These are phyloP conservation scores for Malassezia sp. DNA, from an alignment of 1,284 basidiomycete genomes.

Conservation along the genomic window DNA sequence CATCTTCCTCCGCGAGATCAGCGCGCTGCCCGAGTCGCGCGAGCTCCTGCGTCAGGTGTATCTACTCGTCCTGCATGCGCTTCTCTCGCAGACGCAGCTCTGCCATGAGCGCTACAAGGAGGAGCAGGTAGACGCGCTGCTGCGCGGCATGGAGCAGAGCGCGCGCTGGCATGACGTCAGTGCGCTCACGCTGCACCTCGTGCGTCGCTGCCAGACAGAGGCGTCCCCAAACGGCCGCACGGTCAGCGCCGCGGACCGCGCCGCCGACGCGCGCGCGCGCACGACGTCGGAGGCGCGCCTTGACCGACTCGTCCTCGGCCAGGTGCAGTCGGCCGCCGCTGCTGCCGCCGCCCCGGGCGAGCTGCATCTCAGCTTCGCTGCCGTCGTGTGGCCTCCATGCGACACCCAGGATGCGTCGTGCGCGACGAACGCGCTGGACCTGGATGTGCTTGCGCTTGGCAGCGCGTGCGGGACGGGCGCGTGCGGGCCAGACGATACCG, in stretches of 20 bases:
- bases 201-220: conserved; percentile 75
- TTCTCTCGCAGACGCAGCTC: conserved; percentile 87
- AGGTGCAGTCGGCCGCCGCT: conserved; percentile 10
- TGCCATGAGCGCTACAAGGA: conserved; percentile 75
- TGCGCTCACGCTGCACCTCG: conserved; percentile 74
- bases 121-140: conserved; percentile 67
- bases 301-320: background rate
- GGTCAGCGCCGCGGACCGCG: too few relatives aligned
- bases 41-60: conserved; percentile 96
- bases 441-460: too few relatives aligned
- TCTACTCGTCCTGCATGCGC: conserved; percentile 84
- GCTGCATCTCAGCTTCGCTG: too few relatives aligned
- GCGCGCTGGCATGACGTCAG: conserved; percentile 58
- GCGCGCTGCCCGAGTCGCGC: conserved; percentile 79
- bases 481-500: too few relatives aligned
- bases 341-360: background rate
- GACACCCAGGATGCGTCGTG: too few relatives aligned
- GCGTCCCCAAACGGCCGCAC: too few relatives aligned
- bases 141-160: conserved; percentile 67
- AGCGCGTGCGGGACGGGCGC: too few relatives aligned
- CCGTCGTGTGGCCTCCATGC: too few relatives aligned
- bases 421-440: too few relatives aligned
- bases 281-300: too few relatives aligned
- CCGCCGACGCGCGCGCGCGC: too few relatives aligned
- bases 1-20: conserved; percentile 82